Percentiles rank a stretch among this genome's conserved stretches.
These are phyloP conservation scores for Cercospora nicotianae DNA, from an alignment of 2,329 filamentous ascomycete species.

Conservation along the genomic window DNA sequence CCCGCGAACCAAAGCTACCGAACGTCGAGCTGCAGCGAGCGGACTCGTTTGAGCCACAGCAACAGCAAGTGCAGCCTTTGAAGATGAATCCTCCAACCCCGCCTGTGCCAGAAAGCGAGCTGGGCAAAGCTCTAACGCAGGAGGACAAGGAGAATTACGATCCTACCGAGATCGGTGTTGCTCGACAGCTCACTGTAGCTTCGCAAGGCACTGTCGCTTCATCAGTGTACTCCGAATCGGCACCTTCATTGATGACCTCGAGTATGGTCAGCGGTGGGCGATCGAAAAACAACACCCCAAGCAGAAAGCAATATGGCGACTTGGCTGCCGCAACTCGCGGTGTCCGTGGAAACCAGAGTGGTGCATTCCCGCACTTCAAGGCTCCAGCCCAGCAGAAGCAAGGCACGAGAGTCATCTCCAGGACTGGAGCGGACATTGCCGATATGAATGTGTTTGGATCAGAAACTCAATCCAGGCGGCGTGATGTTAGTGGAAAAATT, in stretches of 20 bases:
- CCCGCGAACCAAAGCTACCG: conserved; percentile 22
- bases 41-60: conserved; percentile 30
- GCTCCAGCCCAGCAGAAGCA: conserved; percentile 18
- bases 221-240: conserved; percentile 39
- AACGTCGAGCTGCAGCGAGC: conserved; percentile 28
- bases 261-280: conserved; percentile 7
- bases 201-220: conserved; percentile 33
- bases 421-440: conserved; percentile 49
- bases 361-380: conserved; percentile 22
- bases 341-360: conserved; percentile 33
- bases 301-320: conserved; percentile 50
- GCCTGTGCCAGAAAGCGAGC: conserved; percentile 26
- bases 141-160: conserved; percentile 21
- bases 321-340: conserved; percentile 46
- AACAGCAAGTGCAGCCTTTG: conserved; percentile 37
- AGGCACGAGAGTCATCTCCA: conserved; percentile 46
- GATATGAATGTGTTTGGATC: conserved; percentile 36
- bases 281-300: conserved; percentile 38
- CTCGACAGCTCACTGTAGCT: conserved; percentile 37
- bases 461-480: conserved; percentile 43
- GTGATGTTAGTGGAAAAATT: conserved; percentile 71
- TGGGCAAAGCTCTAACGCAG: conserved; percentile 11
- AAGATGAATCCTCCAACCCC: conserved; percentile 52
- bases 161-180: conserved; percentile 28
- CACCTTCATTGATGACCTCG: conserved; percentile 29